phyloP scores from a whole-genome alignment of 2,329 filamentous ascomycete species.

The Aureobasidium zeae region DNA sequence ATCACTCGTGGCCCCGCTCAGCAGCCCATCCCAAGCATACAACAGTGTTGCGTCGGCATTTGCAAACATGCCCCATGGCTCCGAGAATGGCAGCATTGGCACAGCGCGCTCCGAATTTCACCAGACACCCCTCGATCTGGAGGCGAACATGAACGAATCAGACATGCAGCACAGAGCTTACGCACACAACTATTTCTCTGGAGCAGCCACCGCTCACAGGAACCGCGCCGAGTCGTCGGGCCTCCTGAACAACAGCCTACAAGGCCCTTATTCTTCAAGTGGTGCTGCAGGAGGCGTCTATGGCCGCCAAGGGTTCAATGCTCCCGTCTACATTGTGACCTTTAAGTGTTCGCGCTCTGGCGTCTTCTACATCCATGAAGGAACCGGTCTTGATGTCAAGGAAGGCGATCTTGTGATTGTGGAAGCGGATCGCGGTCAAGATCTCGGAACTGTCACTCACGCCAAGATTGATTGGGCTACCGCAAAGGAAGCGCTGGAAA shows the following conservation, averaged over 20 bases:
- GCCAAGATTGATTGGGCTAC: constrained; percentile 81
- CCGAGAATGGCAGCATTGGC: constrained; percentile 1
- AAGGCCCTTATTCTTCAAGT: constrained; percentile 14
- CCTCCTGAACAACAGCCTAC: constrained; percentile 19
- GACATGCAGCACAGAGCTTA: constrained; percentile 18
- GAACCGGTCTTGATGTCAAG: constrained; percentile 82
- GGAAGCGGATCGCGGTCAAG: constrained; percentile 91
- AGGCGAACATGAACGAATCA: constrained; percentile 12
- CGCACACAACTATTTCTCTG: constrained; percentile 19
- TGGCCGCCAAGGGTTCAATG: constrained; percentile 46
- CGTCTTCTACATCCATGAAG: constrained; percentile 94
- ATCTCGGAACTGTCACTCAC: constrained; percentile 83
- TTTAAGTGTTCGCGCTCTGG: constrained; percentile 96
- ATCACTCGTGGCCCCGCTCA: constrained; percentile 23
- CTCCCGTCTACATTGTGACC: constrained; percentile 71
- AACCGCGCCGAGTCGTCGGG: constrained; percentile 21
- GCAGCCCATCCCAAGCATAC: background rate
- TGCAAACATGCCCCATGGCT: background rate
- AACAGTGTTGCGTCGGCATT: constrained; percentile 1
- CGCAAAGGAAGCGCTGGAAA: constrained; percentile 81
- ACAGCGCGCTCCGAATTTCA: constrained; percentile 2
- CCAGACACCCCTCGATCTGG: background rate
- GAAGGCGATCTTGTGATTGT: constrained; percentile 93
- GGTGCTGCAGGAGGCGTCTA: constrained; percentile 18
- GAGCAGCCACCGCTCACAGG: constrained; percentile 16